Conservation (phyloP, 768 basidiomycete genomes). For the Rhizopogon roseolus region DNA sequence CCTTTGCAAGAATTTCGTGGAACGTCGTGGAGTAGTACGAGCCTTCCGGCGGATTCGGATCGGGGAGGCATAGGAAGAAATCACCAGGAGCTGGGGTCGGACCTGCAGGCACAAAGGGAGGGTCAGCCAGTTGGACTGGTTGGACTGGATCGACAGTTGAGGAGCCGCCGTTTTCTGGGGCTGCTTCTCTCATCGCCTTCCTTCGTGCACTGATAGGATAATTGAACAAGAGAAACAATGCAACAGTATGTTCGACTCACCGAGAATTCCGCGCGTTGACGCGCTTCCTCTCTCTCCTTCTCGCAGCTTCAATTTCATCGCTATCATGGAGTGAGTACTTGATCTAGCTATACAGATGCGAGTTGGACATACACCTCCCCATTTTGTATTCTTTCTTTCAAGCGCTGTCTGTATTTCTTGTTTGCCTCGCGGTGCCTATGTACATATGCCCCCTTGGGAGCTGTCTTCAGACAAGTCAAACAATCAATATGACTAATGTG, state of each 20-base stretch:
- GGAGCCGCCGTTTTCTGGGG: background rate
- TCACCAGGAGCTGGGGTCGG: background rate
- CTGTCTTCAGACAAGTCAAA: background rate
- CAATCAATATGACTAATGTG: background rate
- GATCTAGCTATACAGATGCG: background rate
- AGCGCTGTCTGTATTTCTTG: background rate
- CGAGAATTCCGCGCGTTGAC: background rate
- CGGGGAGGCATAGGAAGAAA: background rate
- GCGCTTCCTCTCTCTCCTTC: background rate
- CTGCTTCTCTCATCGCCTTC: background rate
- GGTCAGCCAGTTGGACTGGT: background rate
- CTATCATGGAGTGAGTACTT: background rate
- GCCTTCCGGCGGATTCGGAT: background rate
- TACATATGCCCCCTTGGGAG: background rate
- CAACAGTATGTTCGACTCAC: background rate
- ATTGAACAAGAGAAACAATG: background rate
- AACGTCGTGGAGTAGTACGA: background rate
- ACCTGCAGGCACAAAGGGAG: background rate
- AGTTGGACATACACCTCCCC: background rate
- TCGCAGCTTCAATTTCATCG: background rate
- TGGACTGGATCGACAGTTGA: background rate
- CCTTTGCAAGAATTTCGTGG: background rate
- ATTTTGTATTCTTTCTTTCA: conserved; percentile 1
- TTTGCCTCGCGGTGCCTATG: background rate
- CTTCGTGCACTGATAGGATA: background rate